Evolutionary conservation across 1,284 basidiomycete species (phyloP), one percentile per base, ranked within the genome.

Genomic region (Ganoderma lucidum): DNA sequence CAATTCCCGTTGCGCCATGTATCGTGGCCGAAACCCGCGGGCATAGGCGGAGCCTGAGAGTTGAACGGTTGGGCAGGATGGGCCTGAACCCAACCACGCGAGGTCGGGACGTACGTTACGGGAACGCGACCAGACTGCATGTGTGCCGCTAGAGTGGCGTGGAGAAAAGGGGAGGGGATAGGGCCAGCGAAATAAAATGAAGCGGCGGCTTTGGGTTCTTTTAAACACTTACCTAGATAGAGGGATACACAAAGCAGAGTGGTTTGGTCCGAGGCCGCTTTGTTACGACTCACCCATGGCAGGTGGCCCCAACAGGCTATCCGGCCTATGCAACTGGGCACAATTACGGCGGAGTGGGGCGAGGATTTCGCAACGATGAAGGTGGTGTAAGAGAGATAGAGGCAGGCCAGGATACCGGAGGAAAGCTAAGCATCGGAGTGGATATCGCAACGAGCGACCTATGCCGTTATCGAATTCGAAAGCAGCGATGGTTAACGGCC

Each of bases 1-100:
- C 78, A 79, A 37, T 73, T 75, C 30, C 78, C 78, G 32, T 70
- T 70, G 45, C 63, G 65, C 78, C 78, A 78, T 37, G 68, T 68
- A 60, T 73, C 70, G 0, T 75, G 72, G 64, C 78, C 76, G 51
- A 78, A 71, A 15, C 77, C 77, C 17, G 72, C 65, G 23, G 77
- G 77, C 10, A 70, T 68, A 12, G 78, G 78, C 2, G 78, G 78
- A 3, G 78, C 75, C 23, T 74, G 73, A 62, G 75, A 69, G 65
- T 75, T 75, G 67, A 71, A 73, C 32, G 72, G 72, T 35, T 28
- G 67, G 30, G 60, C 35, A 19, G 68, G 64, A 64, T 56, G 71
- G 58, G 72, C 67, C 28, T 70, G 72, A 1, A 73, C 64, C 72
- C 72, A 73, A 48, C 72, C 72, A 53, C 61, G 67, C 17, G 48